phyloP scores from a whole-genome alignment of 2,329 filamentous ascomycete species.

The Penicillium concentricum region DNA sequence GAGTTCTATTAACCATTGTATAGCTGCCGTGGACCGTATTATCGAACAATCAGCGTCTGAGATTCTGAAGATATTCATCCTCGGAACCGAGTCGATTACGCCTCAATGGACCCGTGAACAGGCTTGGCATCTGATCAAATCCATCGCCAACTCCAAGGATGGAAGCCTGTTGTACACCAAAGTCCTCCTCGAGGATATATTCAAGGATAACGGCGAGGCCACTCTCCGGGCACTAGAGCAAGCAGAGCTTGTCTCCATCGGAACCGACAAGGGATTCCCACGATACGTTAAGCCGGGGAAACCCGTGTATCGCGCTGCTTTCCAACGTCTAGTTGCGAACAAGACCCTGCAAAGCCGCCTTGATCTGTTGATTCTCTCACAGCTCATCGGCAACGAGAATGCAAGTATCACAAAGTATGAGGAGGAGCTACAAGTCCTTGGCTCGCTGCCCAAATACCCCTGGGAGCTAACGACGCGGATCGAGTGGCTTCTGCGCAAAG shows the following conservation, averaged over 20 bases:
- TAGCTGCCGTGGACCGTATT: slow-evolving; percentile 79
- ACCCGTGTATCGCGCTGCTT: slow-evolving; percentile 83
- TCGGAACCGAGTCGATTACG: slow-evolving; percentile 57
- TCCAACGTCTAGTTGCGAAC: slow-evolving; percentile 69
- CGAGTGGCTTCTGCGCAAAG: slow-evolving; percentile 70
- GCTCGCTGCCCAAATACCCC: slow-evolving; percentile 67
- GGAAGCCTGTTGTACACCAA: slow-evolving; percentile 75
- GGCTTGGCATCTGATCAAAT: slow-evolving; percentile 84
- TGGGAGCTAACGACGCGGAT: slow-evolving; percentile 65
- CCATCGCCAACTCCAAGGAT: slow-evolving; percentile 65
- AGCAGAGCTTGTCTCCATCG: slow-evolving; percentile 79
- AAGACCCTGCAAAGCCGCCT: slow-evolving; percentile 70
- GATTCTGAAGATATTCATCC: slow-evolving; percentile 88
- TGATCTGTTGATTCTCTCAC: slow-evolving; percentile 66
- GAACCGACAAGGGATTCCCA: slow-evolving; percentile 71
- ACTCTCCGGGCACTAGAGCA: slow-evolving; percentile 79
- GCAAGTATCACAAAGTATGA: slow-evolving; percentile 76
- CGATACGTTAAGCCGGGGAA: slow-evolving; percentile 75
- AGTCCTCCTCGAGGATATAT: slow-evolving; percentile 72
- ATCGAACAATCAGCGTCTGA: slow-evolving; percentile 85
- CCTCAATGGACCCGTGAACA: slow-evolving; percentile 78
- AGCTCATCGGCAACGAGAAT: slow-evolving; percentile 70
- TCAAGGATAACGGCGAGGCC: slow-evolving; percentile 69
- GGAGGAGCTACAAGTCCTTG: slow-evolving; percentile 71
- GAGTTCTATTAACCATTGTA: slow-evolving; percentile 18